Conservation (phyloP, 805 yeast genomes). For the Cyberlindnera misumaiensis region DNA sequence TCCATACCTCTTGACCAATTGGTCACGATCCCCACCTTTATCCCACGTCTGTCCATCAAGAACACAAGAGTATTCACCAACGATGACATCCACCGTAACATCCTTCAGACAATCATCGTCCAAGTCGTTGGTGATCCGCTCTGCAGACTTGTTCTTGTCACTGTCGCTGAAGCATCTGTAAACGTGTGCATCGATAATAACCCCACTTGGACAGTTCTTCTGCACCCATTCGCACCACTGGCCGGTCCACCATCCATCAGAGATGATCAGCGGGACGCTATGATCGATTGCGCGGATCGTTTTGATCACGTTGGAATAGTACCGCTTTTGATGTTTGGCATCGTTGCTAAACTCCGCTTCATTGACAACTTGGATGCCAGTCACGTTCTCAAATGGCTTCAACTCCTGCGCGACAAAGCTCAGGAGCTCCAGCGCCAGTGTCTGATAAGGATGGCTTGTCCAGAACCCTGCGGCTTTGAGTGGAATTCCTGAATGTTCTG, state of each 20-base stretch:
- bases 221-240: slow-evolving; percentile 70
- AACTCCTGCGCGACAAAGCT: slow-evolving; percentile 60
- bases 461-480: slow-evolving; percentile 61
- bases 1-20: slow-evolving; percentile 58
- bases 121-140: slow-evolving; percentile 54
- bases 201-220: slow-evolving; percentile 40
- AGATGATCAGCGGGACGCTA: slow-evolving; percentile 64
- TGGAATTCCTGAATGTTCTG: slow-evolving; percentile 74
- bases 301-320: slow-evolving; percentile 58
- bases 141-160: slow-evolving; percentile 62
- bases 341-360: slow-evolving; percentile 65
- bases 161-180: slow-evolving; percentile 79
- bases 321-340: slow-evolving; percentile 45
- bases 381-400: slow-evolving; percentile 52
- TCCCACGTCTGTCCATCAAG: slow-evolving; percentile 73
- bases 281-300: slow-evolving; percentile 51
- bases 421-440: slow-evolving; percentile 42
- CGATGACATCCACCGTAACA: slow-evolving; percentile 52
- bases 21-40: slow-evolving; percentile 39
- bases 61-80: slow-evolving; percentile 91
- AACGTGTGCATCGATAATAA: slow-evolving; percentile 77
- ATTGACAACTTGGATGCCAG: slow-evolving; percentile 81
- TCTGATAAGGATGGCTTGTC: slow-evolving; percentile 36
- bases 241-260: slow-evolving; percentile 92
- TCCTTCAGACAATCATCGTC: slow-evolving; percentile 42